Percentiles rank a stretch among this genome's conserved stretches.
These are phyloP conservation scores for Fusarium brachygibbosum DNA, from an alignment of 2,329 filamentous ascomycete species.

Conservation along the genomic window DNA sequence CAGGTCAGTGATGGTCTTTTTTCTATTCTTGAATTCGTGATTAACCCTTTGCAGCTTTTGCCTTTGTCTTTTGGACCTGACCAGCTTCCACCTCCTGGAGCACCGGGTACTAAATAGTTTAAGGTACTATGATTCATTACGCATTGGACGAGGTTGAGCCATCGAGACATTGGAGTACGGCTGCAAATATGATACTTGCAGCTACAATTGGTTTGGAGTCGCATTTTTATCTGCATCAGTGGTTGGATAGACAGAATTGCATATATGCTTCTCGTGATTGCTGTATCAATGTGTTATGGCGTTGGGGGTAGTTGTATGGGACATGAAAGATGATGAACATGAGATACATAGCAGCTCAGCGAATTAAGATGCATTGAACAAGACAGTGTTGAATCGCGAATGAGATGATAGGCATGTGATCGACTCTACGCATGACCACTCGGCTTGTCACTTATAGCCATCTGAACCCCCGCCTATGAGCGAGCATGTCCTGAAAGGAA, in stretches of 20 bases:
- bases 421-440: slow-evolving; percentile 5
- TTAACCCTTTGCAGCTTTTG: slow-evolving; percentile 65
- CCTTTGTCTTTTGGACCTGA: slow-evolving; percentile 78
- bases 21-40: neutral
- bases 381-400: neutral
- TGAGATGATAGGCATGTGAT: slow-evolving; percentile 11
- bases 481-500: neutral
- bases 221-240: slow-evolving; percentile 2
- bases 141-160: neutral
- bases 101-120: slow-evolving; percentile 10
- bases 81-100: slow-evolving; percentile 61
- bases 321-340: neutral
- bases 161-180: neutral
- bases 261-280: neutral
- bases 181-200: neutral
- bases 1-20: slow-evolving; percentile 62
- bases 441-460: slow-evolving; percentile 6
- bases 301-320: neutral
- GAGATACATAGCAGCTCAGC: neutral
- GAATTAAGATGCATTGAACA: neutral
- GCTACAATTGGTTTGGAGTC: neutral
- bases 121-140: neutral
- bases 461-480: neutral
- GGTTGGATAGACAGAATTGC: slow-evolving; percentile 15
- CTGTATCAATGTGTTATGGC: neutral